A percentile compares a stretch with the other conserved stretches of the same genome.
Evolutionary conservation across 495 filamentous ascomycete genomes (phyloP).

Genomic region (Sabuloglossum arenarium): DNA sequence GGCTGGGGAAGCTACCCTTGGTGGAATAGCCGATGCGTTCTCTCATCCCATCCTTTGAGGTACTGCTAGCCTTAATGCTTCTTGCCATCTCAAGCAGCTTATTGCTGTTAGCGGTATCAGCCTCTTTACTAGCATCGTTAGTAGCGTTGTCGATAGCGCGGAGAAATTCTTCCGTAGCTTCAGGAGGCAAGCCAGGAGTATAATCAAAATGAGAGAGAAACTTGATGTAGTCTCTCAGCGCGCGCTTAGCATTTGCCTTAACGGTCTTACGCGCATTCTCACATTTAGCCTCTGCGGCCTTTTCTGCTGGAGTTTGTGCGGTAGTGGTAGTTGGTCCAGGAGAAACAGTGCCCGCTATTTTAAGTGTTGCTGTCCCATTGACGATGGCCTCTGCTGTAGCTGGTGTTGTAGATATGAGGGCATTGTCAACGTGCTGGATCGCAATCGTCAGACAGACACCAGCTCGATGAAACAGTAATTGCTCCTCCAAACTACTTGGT

Average conservation of each 20-base stretch:
- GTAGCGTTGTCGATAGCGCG: conserved; percentile 37
- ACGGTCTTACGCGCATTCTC: conserved; percentile 43
- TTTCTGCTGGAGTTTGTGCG: conserved; percentile 1
- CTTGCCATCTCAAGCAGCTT: background rate
- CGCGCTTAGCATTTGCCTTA: conserved; percentile 48
- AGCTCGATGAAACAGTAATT: conserved; percentile 56
- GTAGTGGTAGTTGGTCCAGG: background rate
- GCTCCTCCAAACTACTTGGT: conserved; percentile 48
- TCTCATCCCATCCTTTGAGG: background rate
- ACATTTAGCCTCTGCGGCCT: conserved; percentile 23
- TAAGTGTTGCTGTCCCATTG: conserved; percentile 4
- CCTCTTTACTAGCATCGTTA: conserved; percentile 14
- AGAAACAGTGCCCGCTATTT: conserved; percentile 7
- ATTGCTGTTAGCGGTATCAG: background rate
- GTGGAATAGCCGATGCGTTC: too few species aligned
- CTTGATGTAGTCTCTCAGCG: conserved; percentile 44
- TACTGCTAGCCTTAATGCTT: background rate
- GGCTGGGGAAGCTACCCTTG: conserved; percentile 11
- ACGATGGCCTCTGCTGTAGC: conserved; percentile 15
- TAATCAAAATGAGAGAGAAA: conserved; percentile 57
- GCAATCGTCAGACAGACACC: conserved; percentile 54
- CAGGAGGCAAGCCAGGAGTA: conserved; percentile 42
- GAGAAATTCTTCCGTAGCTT: conserved; percentile 44
- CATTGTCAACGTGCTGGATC: conserved; percentile 35
- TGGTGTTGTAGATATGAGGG: conserved; percentile 18